Percentiles rank a stretch among this genome's conserved stretches.
Conservation (phyloP, 345 rosid genomes). For the Acer yangbiense region DNA sequence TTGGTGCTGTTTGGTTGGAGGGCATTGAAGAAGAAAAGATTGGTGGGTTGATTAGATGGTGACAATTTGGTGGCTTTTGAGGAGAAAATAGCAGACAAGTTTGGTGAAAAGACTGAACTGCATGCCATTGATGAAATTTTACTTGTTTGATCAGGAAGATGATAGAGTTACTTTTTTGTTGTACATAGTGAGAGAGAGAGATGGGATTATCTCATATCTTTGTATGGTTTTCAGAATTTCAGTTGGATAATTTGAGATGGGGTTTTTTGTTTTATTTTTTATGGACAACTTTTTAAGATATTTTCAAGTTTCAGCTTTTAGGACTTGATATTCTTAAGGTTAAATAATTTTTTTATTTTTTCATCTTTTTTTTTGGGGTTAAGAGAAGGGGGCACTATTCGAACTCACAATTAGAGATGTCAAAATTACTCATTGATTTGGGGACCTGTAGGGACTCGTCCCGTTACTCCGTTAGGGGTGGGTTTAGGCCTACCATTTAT, state of each 20-base stretch:
- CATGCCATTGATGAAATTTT: conserved; percentile 38
- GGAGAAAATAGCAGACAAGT: conserved; percentile 27
- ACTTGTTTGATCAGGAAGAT: conserved; percentile 3
- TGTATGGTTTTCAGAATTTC: neutral
- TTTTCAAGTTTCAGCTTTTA: conserved; percentile 10
- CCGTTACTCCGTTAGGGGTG: too few species aligned
- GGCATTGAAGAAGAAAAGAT: conserved; percentile 22
- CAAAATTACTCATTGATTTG: too few species aligned
- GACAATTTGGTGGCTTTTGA: conserved; percentile 11
- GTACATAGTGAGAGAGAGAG: neutral
- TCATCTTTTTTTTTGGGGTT: neutral
- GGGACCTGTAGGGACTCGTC: too few species aligned
- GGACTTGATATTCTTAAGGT: neutral
- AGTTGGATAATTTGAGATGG: conserved; percentile 19
- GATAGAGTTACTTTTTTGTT: too few species aligned
- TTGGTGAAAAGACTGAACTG: conserved; percentile 37
- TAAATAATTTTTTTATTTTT: neutral
- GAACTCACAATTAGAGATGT: too few species aligned
- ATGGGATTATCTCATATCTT: conserved; percentile 14
- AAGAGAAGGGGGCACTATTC: too few species aligned
- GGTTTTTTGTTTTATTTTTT: conserved; percentile 23
- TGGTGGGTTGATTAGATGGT: conserved; percentile 13
- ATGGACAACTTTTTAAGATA: conserved; percentile 27
- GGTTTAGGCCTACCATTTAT: too few species aligned
- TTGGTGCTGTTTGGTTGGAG: conserved; percentile 20